phyloP scores from a whole-genome alignment of 2,329 filamentous ascomycete species.

The Aspergillus quadricinctus region DNA sequence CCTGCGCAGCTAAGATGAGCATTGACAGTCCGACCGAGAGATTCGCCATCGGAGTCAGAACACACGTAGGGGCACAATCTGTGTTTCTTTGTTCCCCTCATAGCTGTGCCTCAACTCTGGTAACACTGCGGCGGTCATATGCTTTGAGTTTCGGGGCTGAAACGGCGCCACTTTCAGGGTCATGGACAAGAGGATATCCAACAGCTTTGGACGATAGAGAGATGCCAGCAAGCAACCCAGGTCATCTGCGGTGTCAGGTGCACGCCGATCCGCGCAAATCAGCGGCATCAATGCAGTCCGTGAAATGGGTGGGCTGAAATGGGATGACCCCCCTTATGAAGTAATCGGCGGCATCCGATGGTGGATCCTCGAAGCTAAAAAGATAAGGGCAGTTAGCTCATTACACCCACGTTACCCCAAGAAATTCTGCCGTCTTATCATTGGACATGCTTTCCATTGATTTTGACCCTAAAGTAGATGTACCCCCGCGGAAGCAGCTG shows the following conservation, averaged over 20 bases:
- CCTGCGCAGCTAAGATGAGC: not conserved
- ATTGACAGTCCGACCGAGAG: not conserved
- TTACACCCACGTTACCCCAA: not conserved
- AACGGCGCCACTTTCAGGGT: not conserved
- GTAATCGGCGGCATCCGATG: not conserved
- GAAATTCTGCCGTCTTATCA: not conserved
- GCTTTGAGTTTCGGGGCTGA: not conserved
- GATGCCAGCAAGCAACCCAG: not conserved
- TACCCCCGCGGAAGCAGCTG: not conserved
- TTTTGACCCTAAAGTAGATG: not conserved
- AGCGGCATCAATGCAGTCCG: not conserved
- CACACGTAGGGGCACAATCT: too few species aligned
- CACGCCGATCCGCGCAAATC: not conserved
- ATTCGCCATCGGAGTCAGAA: not conserved
- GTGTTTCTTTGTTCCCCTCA: not conserved
- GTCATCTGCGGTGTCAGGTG: not conserved
- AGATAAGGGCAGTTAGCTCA: not conserved
- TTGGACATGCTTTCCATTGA: not conserved
- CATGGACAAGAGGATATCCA: not conserved
- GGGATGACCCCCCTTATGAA: not conserved
- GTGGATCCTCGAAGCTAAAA: not conserved
- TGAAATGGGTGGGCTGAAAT: not conserved
- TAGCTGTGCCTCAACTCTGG: not conserved
- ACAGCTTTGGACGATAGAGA: not conserved
- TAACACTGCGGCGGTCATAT: not conserved